Evolutionary conservation across 306 rosid genomes (phyloP).

Genomic region (Trifolium dubium): DNA sequence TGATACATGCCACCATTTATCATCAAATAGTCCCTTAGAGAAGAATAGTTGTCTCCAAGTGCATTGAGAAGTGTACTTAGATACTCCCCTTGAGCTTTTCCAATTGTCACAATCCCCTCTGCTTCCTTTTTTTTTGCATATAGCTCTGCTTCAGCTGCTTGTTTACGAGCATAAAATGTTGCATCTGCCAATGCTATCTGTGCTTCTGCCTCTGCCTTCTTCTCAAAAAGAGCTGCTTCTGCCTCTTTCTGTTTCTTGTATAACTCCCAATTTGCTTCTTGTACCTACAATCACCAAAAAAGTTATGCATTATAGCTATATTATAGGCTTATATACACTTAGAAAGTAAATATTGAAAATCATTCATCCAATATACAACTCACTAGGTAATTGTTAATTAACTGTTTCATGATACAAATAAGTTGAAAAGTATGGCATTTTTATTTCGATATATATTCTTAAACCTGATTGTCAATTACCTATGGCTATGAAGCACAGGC

Average conservation of each 20-base stretch:
- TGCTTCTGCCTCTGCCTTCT: constrained; percentile 45
- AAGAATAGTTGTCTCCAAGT: constrained; percentile 29
- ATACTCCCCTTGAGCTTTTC: constrained; percentile 37
- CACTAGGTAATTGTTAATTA: too few relatives aligned
- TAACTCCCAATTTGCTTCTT: neutral
- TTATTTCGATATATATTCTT: too few relatives aligned
- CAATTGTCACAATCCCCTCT: constrained; percentile 38
- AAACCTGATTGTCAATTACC: too few relatives aligned
- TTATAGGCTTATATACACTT: too few relatives aligned
- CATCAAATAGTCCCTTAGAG: constrained; percentile 47
- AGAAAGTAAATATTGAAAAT: too few relatives aligned
- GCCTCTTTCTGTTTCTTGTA: constrained; percentile 2
- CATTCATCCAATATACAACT: too few relatives aligned
- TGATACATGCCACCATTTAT: constrained; percentile 42
- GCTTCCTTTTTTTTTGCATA: constrained; percentile 26
- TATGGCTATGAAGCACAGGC: too few relatives aligned
- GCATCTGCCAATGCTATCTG: constrained; percentile 40
- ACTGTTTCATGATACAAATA: too few relatives aligned
- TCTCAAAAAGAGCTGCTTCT: constrained; percentile 38
- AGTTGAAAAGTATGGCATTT: too few relatives aligned
- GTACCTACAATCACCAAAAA: neutral
- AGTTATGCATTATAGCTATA: neutral
- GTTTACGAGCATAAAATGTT: constrained; percentile 36
- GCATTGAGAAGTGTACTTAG: constrained; percentile 41
- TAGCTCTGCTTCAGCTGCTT: constrained; percentile 45